Percentiles rank a stretch among this genome's conserved stretches.
Conservation (phyloP, 208 protist species). For the Acanthamoeba rhysodes region DNA sequence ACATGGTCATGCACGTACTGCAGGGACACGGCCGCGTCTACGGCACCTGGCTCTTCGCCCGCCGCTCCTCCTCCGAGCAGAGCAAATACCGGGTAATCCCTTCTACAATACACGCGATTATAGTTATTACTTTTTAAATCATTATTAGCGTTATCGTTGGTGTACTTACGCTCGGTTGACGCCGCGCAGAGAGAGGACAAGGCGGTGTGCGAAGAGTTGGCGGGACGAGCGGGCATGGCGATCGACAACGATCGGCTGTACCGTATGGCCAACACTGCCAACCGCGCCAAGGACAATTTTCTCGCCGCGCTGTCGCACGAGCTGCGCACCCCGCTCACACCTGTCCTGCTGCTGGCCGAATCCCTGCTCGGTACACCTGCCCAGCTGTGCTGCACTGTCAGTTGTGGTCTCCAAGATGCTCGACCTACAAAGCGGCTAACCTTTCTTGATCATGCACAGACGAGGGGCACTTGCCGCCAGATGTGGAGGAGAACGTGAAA, state of each 20-base stretch:
- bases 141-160: background rate
- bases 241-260: conserved; percentile 60
- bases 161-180: background rate
- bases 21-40: background rate
- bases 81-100: background rate
- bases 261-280: conserved; percentile 8
- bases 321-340: conserved; percentile 58
- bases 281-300: conserved; percentile 67
- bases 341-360: conserved; percentile 20
- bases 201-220: conserved; percentile 34
- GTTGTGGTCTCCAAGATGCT: background rate
- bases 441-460: background rate
- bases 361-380: background rate
- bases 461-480: background rate
- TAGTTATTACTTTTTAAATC: no score
- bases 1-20: background rate
- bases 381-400: background rate
- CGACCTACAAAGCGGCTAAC: background rate
- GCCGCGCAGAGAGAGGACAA: background rate
- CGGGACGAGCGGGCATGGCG: background rate
- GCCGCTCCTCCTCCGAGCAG: background rate
- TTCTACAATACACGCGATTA: no score
- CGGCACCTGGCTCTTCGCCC: conserved; percentile 33
- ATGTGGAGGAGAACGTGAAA: background rate
- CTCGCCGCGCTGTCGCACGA: conserved; percentile 73